Base-by-base conservation (phyloP, 768 basidiomycete genomes). In the Lentinula boryana region DNA sequence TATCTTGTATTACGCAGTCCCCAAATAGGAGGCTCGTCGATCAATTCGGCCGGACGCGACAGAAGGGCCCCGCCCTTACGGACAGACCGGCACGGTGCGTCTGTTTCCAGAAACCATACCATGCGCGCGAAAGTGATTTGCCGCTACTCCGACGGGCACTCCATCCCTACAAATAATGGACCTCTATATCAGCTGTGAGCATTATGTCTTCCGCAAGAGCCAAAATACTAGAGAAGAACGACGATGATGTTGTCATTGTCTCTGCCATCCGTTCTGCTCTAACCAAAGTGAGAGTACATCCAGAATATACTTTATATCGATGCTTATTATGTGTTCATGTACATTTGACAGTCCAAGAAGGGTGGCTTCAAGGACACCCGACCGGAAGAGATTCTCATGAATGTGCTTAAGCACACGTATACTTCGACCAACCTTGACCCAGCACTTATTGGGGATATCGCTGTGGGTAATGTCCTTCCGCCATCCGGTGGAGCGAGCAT, bases 341-440 rank as follows among this genome's bases (percentile, higher is more conserved):
- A 64, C 21, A 3, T n/a, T 48, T 23, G 5, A 18, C 46, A 92
- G 90, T 84, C 84, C 31, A 86, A 80, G 69, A 95, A 93, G 68
- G 94, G 94, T 58, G 91, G 88, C 13, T 95, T 94, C 82, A 93
- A 93, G 74, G 91, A 95, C 74, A 94, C 91, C 38, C 81, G 84
- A 56, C 89, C 91, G 5, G 93, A 94, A 62, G 85, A 91, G 63
- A 79, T 92, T 67, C 83, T 95, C 60, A 85, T 89, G 2, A 86
- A 84, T 56, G 84, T 91, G 65, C 81, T 95, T 56, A 82, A 83
- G 58, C 89, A 88, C 48, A 87, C 79, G n/a, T 89, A 89, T 74
- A 78, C 78, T 23, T 83, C 78, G 63, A 82, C 81, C 55, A 76
- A 79, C 63, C 82, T 95, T 60, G 86, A 95, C 74, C 94, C 94